Base-by-base conservation (phyloP, 768 basidiomycete genomes). In the Nevesoporus exiguus region DNA sequence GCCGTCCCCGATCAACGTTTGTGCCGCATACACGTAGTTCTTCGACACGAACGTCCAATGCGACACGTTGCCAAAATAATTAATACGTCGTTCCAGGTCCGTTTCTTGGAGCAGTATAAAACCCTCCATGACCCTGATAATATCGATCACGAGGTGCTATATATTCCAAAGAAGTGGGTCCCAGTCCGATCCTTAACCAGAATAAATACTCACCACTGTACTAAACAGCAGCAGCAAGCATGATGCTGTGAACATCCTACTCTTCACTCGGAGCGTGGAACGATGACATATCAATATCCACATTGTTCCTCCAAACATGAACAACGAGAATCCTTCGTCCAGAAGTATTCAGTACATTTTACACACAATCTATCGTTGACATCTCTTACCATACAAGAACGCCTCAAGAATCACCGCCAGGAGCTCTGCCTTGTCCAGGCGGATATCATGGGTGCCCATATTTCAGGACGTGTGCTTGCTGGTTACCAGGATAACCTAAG, bases 221-320 rank as follows among this genome's bases (percentile, higher is more conserved):
- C 71, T 74, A 2, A 71, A 57, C 10, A 65, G 15, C 4, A 74
- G 52, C 13, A 74, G 62, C 22, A 59, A 24, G n/a, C 62, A 65
- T 0, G 72, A 60, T 13, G 59, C 61, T 5, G 42, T 17, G 3
- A 71, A 4, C 63, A 68, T 66, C 22, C 42, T 55, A 5, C 9
- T 30, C 43, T 71, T 65, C 43, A 71, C 29, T 7, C 39, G 33
- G 10, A 31, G 21, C 9, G 49, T 49, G 8, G 49, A 33, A 9
- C 31, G 57, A 19, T 49, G 49, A 24, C 42, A 47, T 7, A 54
- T 31, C n/a, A 73, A 33, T 1, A 54, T 61, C 60, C 65, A 68
- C 11, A 74, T 40, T 1, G 71, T 69, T 3, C 59, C 62, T 7
- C 62, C 60, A 54, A 71, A 74, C 73, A 74, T 73, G 36, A 73